Conservation (phyloP, 352 stramenopile species). For the Aphanomyces astaci region DNA sequence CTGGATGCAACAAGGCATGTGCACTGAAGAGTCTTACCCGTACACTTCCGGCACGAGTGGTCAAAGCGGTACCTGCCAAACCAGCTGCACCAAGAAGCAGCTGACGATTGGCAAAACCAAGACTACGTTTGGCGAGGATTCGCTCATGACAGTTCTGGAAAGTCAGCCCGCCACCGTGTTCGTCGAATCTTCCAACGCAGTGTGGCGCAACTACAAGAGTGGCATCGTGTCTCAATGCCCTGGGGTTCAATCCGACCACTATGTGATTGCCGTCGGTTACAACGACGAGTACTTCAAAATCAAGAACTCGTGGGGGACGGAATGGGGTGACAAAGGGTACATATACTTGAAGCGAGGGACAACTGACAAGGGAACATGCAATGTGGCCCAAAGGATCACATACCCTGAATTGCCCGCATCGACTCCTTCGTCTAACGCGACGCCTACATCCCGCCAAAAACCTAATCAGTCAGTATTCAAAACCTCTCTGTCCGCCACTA, state of each 20-base stretch:
- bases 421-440: too few species aligned
- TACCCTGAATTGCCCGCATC: too few species aligned
- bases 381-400: not conserved
- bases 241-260: conserved; percentile 42
- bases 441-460: too few species aligned
- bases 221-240: not conserved
- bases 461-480: too few species aligned
- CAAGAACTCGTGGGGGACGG: conserved; percentile 95
- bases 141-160: conserved; percentile 95
- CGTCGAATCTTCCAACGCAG: not conserved
- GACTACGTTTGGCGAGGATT: conserved; percentile 90
- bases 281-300: conserved; percentile 89
- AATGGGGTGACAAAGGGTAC: conserved; percentile 91
- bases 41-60: conserved; percentile 88
- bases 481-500: too few species aligned
- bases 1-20: conserved; percentile 90
- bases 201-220: conserved; percentile 14
- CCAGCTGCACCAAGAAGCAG: conserved; percentile 75
- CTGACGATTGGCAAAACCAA: conserved; percentile 84
- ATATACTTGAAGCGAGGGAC: conserved; percentile 84
- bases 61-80: conserved; percentile 80
- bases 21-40: conserved; percentile 91
- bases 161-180: conserved; percentile 35
- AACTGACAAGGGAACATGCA: conserved; percentile 16
- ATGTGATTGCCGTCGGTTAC: conserved; percentile 93